Evolutionary conservation across 179 eudicot genomes (phyloP), one percentile per base, ranked within the genome.

Genomic region (Spinacia oleracea): DNA sequence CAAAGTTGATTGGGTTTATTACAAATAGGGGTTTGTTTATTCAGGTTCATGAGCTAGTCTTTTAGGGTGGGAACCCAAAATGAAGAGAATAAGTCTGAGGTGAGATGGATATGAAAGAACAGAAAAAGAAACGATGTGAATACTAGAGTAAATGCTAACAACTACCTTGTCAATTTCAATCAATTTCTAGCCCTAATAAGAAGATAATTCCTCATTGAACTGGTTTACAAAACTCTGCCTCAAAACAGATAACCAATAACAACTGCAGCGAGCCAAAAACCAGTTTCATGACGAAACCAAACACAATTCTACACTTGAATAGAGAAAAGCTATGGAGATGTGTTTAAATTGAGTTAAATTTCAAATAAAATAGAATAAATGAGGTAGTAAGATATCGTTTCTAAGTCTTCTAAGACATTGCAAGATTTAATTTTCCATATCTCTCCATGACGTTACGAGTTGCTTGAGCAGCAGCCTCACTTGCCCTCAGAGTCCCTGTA

Each of bases 381-480:
- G 35, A n/a, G n/a, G 5, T 23, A 9, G 6, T 32, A 18, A 51
- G 15, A 18, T 9, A 32, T 16, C 6, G 27, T 43, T 76, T 55
- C 69, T 80, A 78, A 29, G 86, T 58, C 70, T 76, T 55, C 69
- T 80, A 78, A 29, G 86, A 65, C 70, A 81, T 50, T 1, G 93
- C 97, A 59, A 84, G 75, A 77, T 77, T 83, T 60, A 80, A 31
- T 45, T 89, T 83, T 29, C 99, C 97, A 38, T 94, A 84, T 83
- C 88, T 94, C 72, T 89, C 81, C 97, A 92, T 96, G 66, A 96
- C 98, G 78, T 86, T 92, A 76, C 89, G 85, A 32, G 99, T 91
- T 21, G 98, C 99, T 42, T 91, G 86, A n/a, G 97, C 97, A 0
- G 98, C 98, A 73, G 97, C 98, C 77, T 94, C 97, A 80, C 99